Conservation (phyloP, 1,284 basidiomycete species). For the Leucoagaricus sp. region DNA sequence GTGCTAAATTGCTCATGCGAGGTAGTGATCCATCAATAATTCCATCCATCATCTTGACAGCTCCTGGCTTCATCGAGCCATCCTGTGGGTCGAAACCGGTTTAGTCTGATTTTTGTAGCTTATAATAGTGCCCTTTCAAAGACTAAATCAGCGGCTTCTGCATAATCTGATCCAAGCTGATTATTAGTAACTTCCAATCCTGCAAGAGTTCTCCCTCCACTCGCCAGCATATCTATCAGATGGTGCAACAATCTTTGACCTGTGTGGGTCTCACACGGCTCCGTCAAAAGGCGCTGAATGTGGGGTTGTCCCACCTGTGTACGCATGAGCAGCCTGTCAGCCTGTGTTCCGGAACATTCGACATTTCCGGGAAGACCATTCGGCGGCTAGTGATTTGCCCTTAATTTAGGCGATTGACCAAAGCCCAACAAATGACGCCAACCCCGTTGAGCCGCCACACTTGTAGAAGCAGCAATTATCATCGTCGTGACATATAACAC, state of each 20-base stretch:
- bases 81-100: conserved; percentile 10
- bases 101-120: neutral
- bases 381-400: neutral
- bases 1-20: conserved; percentile 14
- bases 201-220: neutral
- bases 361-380: neutral
- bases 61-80: neutral
- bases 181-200: conserved; percentile 9
- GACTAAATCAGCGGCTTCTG: neutral
- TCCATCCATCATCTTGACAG: conserved; percentile 8
- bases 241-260: neutral
- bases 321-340: conserved; percentile 4
- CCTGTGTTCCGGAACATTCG: conserved; percentile 10
- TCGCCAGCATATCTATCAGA: neutral
- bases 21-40: conserved; percentile 5
- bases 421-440: neutral
- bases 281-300: neutral
- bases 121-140: conserved; percentile 1
- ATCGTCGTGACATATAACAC: neutral
- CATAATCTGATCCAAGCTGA: conserved; percentile 4
- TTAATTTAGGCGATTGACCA: neutral
- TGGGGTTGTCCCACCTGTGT: neutral
- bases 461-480: neutral
- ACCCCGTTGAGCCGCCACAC: neutral
- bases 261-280: neutral